These are phyloP conservation scores for Thermothielavioides terrestris DNA, from an alignment of 495 filamentous ascomycete species.

Conservation along the genomic window DNA sequence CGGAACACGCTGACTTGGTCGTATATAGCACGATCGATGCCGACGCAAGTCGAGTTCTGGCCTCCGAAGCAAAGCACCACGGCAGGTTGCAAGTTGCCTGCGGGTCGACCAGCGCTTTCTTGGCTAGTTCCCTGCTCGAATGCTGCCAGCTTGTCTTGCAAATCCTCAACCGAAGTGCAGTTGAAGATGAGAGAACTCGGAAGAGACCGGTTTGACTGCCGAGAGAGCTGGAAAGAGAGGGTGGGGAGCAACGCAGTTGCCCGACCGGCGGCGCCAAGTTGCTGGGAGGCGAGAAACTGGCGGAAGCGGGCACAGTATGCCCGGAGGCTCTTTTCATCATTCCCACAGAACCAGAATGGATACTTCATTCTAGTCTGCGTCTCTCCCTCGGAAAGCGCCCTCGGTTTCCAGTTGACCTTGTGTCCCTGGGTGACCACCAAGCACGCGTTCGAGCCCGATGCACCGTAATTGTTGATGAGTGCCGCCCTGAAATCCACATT, in stretches of 20 bases:
- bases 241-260: constrained; percentile 16
- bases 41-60: constrained; percentile 39
- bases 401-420: neutral
- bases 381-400: neutral
- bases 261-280: neutral
- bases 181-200: constrained; percentile 28
- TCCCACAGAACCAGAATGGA: constrained; percentile 27
- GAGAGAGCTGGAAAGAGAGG: constrained; percentile 33
- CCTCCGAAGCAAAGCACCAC: constrained; percentile 49
- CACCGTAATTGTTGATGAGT: constrained; percentile 25
- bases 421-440: neutral
- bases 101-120: neutral
- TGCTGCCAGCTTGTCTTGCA: constrained; percentile 23
- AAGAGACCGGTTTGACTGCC: neutral
- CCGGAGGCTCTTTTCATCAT: constrained; percentile 21
- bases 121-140: neutral
- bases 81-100: constrained; percentile 17
- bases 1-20: constrained; percentile 1
- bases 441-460: constrained; percentile 22
- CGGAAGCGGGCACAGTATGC: constrained; percentile 13
- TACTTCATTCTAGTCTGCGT: constrained; percentile 18
- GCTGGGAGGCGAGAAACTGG: constrained; percentile 7
- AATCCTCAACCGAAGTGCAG: constrained; percentile 23
- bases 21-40: constrained; percentile 35
- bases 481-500: constrained; percentile 12